phyloP scores from a whole-genome alignment of 225 moss, liverwort and hornwort species.

The Marchantia paleacea region DNA sequence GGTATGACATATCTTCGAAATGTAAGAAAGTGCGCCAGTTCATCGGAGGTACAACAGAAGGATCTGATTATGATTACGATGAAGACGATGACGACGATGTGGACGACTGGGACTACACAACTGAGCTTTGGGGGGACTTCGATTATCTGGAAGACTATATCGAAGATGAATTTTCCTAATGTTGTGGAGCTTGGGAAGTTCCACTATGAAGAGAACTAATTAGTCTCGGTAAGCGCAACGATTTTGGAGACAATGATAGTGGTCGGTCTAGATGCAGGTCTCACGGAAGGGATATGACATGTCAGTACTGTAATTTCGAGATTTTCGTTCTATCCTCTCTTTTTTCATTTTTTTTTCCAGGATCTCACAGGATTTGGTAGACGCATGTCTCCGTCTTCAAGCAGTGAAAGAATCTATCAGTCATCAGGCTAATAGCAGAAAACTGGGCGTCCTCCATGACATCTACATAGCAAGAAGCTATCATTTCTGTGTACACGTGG shows the following conservation, averaged over 20 bases:
- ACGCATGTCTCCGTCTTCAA: background rate
- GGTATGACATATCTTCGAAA: background rate
- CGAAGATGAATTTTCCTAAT: constrained; percentile 8
- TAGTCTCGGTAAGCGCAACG: too few relatives aligned
- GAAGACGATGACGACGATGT: constrained; percentile 23
- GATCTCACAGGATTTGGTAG: background rate
- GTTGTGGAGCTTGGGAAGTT: too few relatives aligned
- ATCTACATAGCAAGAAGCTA: too few relatives aligned
- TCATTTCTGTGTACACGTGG: too few relatives aligned
- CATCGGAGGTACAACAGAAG: background rate
- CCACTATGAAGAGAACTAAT: too few relatives aligned
- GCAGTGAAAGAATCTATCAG: background rate
- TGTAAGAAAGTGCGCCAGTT: constrained; percentile 6
- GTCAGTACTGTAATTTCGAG: constrained; percentile 1
- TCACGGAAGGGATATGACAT: background rate
- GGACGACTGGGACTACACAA: constrained; percentile 22
- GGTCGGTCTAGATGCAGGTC: background rate
- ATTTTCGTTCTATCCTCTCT: background rate
- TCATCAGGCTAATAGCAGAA: background rate
- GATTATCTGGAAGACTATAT: constrained; percentile 16
- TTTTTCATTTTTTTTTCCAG: background rate
- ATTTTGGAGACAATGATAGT: too few relatives aligned
- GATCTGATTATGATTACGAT: constrained; percentile 21
- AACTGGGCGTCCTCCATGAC: too few relatives aligned
- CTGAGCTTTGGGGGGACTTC: background rate